These are phyloP conservation scores for Pichia norvegensis DNA, from an alignment of 1,139 yeast genomes.

Conservation along the genomic window DNA sequence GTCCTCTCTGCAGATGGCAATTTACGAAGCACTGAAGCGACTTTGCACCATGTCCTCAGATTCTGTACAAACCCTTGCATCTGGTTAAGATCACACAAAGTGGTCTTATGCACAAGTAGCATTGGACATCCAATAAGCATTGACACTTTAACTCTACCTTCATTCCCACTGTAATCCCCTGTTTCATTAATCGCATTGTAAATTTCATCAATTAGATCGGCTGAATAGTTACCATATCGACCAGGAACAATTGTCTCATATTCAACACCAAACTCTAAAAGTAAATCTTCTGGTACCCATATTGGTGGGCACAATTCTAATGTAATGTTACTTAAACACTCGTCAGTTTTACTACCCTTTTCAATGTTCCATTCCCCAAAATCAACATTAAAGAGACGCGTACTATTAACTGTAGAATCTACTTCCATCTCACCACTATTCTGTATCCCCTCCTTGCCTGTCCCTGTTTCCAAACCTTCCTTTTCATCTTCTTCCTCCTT, in stretches of 20 bases:
- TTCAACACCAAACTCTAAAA: slow-evolving; percentile 17
- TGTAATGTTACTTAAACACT: slow-evolving; percentile 19
- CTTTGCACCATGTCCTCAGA: not conserved
- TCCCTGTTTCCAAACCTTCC: no score
- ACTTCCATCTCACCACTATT: not conserved
- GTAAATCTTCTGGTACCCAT: slow-evolving; percentile 27
- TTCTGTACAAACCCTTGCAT: not conserved
- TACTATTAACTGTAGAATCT: not conserved
- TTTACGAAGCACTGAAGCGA: not conserved
- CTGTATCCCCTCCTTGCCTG: not conserved
- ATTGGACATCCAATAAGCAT: not conserved
- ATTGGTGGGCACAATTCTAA: slow-evolving; percentile 25
- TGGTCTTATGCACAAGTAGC: not conserved
- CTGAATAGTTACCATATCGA: not conserved
- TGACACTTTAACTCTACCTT: not conserved
- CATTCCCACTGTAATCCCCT: not conserved
- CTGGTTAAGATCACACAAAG: not conserved
- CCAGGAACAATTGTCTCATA: slow-evolving; percentile 15
- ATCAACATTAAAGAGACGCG: not conserved
- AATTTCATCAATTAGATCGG: slow-evolving; percentile 11
- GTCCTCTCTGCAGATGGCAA: not conserved
- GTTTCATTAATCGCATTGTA: slow-evolving; percentile 12
- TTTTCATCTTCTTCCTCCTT: slow-evolving; percentile 1
- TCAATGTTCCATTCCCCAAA: not conserved
- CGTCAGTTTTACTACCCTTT: slow-evolving; percentile 14